Conservation (phyloP, 768 basidiomycete species). For the Gyrodon lividus region DNA sequence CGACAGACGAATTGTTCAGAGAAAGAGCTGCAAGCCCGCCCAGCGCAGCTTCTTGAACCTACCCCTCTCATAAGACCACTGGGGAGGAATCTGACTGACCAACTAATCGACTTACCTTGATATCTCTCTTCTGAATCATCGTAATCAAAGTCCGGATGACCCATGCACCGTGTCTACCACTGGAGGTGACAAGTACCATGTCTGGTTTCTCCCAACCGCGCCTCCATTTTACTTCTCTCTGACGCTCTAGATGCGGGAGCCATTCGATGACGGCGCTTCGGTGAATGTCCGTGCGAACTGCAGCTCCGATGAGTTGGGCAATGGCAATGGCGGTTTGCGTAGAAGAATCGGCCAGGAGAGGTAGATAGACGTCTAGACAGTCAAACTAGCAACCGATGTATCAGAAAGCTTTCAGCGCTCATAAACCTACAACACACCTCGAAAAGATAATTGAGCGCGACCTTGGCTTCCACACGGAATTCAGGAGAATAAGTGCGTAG, state of each 20-base stretch:
- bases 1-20: conserved; percentile 58
- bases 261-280: conserved; percentile 56
- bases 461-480: conserved; percentile 50
- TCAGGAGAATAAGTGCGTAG: conserved; percentile 37
- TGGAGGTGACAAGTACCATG: conserved; percentile 35
- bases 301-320: conserved; percentile 56
- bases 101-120: conserved; percentile 41
- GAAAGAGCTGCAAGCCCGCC: conserved; percentile 63
- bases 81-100: neutral
- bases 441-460: conserved; percentile 59
- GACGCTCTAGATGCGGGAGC: conserved; percentile 57
- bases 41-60: conserved; percentile 69
- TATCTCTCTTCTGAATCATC: conserved; percentile 50
- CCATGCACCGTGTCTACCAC: conserved; percentile 55
- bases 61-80: neutral
- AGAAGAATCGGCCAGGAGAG: conserved; percentile 50
- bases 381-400: conserved; percentile 40
- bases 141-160: conserved; percentile 49
- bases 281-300: conserved; percentile 49
- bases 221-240: conserved; percentile 53
- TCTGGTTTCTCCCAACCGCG: conserved; percentile 76
- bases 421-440: conserved; percentile 38
- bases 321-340: conserved; percentile 47
- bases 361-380: conserved; percentile 65
- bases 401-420: neutral